Base-by-base conservation (phyloP, 352 stramenopile genomes). In the Thraustochytrium sp. region DNA sequence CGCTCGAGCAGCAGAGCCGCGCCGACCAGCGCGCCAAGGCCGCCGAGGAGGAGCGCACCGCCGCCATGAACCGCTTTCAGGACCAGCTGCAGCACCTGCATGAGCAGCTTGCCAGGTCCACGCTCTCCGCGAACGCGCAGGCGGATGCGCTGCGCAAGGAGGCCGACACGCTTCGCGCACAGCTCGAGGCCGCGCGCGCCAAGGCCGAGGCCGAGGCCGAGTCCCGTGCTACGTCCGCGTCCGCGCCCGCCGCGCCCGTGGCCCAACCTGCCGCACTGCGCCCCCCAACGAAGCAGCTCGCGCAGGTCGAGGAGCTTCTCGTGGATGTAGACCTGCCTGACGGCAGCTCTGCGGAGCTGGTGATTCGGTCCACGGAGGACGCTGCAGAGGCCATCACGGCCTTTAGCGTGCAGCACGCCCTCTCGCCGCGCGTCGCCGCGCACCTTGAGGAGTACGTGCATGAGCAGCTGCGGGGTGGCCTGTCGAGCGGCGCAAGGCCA, bases 301-400 rank as follows among this genome's bases (percentile, higher is more conserved):
- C 36, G 29, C 36, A 61, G 37, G 26, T 80, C 38, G 68, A 80
- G 26, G 68, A 80, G 44, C 68, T 80, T 3, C n/a, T 80, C 4
- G 68, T 80, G 18, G 68, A 80, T 26, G 68, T 80, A 5, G 68
- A 80, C 34, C 31, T 80, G 49, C 68, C 68, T n/a, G 42, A 63
- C 38, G 68, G 68, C 16, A 72, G 26, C 31, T 61, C 46, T 9
- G 68, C 40, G 21, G 68, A 80, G 68, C 68, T 80, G 18, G 51
- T 80, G 36, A 51, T 80, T 9, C 42, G 53, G 18, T 49, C 44
- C 11, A 63, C 42, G 5, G 68, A 80, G 8, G 68, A 80, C 68
- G 44, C 68, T 9, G 68, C 36, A 11, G 48, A n/a, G 16, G 68
- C 53, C 1, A 53, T 80, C 21, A 29, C 68, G 5, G n/a, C 18